Evolutionary conservation across 768 basidiomycete genomes (phyloP).

Genomic region (Tricholoma matsutake): DNA sequence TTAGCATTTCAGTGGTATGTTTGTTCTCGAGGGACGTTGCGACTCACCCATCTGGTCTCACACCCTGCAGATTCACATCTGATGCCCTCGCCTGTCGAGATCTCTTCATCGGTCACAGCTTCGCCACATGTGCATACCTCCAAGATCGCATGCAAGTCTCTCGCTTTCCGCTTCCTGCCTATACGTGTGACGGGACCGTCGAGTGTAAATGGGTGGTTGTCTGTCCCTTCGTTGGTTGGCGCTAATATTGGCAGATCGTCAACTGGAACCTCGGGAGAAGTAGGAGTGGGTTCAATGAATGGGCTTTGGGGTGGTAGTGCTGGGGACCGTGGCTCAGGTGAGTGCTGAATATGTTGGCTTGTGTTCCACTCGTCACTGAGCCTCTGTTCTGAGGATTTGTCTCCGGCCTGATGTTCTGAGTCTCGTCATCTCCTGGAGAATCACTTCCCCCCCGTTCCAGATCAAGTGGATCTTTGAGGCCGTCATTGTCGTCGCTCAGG

Average conservation of each 20-base stretch:
- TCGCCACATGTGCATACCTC: too few species aligned
- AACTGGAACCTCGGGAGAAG: not conserved
- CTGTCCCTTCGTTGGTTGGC: not conserved
- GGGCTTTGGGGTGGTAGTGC: not conserved
- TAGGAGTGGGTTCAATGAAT: not conserved
- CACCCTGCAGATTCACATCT: too few species aligned
- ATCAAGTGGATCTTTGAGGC: not conserved
- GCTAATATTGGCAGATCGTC: not conserved
- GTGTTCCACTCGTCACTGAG: not conserved
- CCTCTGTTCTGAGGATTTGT: not conserved
- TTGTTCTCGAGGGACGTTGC: too few species aligned
- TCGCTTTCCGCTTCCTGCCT: too few species aligned
- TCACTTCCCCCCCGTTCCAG: not conserved
- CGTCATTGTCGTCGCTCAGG: not conserved
- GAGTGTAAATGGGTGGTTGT: not conserved
- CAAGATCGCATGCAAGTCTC: too few species aligned
- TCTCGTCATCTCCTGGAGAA: not conserved
- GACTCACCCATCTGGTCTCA: too few species aligned
- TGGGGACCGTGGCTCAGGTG: not conserved
- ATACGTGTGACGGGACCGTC: not conserved
- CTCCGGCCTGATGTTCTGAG: not conserved
- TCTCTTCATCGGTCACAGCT: too few species aligned
- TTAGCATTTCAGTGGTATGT: too few species aligned
- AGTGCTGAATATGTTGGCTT: not conserved
- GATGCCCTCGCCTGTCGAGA: too few species aligned